Evolutionary conservation across 2,329 filamentous ascomycete species (phyloP).

Genomic region (Fusarium paranaense): DNA sequence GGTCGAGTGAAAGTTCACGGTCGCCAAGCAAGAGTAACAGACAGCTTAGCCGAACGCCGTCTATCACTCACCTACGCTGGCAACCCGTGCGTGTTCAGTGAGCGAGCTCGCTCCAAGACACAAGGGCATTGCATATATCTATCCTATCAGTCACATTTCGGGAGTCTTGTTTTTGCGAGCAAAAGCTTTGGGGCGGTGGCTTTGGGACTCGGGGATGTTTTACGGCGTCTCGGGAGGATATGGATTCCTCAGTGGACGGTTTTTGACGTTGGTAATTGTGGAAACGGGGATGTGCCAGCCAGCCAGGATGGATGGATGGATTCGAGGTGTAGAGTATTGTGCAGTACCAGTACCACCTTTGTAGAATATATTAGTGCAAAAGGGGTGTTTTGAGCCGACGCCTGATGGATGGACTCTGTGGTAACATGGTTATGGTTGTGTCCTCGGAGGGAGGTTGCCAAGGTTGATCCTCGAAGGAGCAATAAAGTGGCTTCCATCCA

Average conservation of each 20-base stretch:
- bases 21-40: conserved; percentile 22
- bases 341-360: conserved; percentile 32
- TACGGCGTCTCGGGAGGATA: conserved; percentile 45
- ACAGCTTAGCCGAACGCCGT: not conserved
- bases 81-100: conserved; percentile 6
- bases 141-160: conserved; percentile 31
- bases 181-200: conserved; percentile 43
- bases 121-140: conserved; percentile 9
- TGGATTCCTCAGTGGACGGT: conserved; percentile 40
- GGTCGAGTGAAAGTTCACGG: conserved; percentile 5
- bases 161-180: conserved; percentile 42
- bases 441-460: not conserved
- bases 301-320: not conserved
- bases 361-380: conserved; percentile 37
- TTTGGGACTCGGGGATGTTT: conserved; percentile 35
- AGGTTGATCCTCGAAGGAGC: not conserved
- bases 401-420: not conserved
- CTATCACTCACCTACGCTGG: not conserved
- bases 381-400: conserved; percentile 2
- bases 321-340: conserved; percentile 32
- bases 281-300: conserved; percentile 1
- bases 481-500: not conserved
- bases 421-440: not conserved
- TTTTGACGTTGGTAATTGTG: conserved; percentile 41
- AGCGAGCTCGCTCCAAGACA: conserved; percentile 9